Percentiles rank a stretch among this genome's conserved stretches.
phyloP scores from a whole-genome alignment of 768 basidiomycete species.

The Naganishia kalamii region DNA sequence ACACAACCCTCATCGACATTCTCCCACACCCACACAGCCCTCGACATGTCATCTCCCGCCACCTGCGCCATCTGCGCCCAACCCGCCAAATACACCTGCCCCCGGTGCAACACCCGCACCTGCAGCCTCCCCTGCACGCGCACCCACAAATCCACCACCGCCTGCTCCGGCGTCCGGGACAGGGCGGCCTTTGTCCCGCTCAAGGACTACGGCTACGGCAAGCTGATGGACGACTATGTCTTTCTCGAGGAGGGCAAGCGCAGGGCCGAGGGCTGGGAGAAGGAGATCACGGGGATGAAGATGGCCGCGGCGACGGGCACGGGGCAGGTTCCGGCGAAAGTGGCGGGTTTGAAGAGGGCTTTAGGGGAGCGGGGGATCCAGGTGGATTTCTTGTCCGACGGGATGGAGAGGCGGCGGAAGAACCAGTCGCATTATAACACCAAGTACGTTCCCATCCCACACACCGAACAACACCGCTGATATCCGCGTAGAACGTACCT shows the following conservation, averaged over 20 bases:
- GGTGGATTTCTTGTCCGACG: constrained; percentile 67
- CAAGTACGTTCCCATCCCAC: constrained; percentile 55
- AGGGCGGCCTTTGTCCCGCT: constrained; percentile 52
- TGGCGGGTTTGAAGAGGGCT: constrained; percentile 63
- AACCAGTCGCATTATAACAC: constrained; percentile 80
- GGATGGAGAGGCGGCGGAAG: constrained; percentile 69
- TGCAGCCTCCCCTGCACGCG: constrained; percentile 40
- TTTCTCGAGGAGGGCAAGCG: constrained; percentile 78
- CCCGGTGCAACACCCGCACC: constrained; percentile 35
- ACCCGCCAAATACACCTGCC: constrained; percentile 44
- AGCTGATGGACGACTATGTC: constrained; percentile 81
- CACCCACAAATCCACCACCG: constrained; percentile 34
- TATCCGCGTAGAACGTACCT: constrained; percentile 56
- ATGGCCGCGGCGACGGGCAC: constrained; percentile 29
- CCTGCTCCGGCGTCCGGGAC: constrained; percentile 35
- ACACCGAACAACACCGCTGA: neutral
- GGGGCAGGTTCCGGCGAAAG: constrained; percentile 50
- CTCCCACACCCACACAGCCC: too few species aligned
- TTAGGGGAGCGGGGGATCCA: constrained; percentile 64
- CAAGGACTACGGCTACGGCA: constrained; percentile 76
- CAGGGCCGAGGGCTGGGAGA: constrained; percentile 63
- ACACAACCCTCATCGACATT: too few species aligned
- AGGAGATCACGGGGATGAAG: constrained; percentile 34
- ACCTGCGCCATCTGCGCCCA: too few species aligned
- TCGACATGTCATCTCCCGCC: too few species aligned